Evolutionary conservation across 1,139 yeast genomes (phyloP).

Genomic region (Yamadazyma epiphylla): DNA sequence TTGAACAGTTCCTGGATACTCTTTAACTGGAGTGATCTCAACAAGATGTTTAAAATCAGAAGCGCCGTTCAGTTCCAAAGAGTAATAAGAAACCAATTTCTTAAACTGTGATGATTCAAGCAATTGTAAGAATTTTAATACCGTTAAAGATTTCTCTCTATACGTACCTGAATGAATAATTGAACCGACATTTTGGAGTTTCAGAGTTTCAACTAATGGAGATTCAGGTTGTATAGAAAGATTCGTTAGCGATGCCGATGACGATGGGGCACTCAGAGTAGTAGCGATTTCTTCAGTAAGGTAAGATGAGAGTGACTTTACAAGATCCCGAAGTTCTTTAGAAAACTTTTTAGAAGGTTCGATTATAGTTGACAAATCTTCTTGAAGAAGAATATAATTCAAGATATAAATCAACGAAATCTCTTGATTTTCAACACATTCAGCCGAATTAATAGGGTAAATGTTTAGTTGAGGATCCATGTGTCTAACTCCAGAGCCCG

Average conservation of each 20-base stretch:
- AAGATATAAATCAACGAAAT: slow-evolving; percentile 28
- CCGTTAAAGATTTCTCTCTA: slow-evolving; percentile 24
- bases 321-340: slow-evolving; percentile 14
- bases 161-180: slow-evolving; percentile 29
- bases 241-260: slow-evolving; percentile 5
- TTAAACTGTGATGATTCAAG: slow-evolving; percentile 6
- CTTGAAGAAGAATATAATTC: slow-evolving; percentile 21
- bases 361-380: slow-evolving; percentile 19
- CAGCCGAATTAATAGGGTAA: not conserved
- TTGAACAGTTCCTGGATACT: slow-evolving; percentile 16
- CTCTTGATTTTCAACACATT: slow-evolving; percentile 26
- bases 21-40: slow-evolving; percentile 9
- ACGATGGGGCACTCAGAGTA: slow-evolving; percentile 5
- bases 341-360: slow-evolving; percentile 15
- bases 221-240: not conserved
- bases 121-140: slow-evolving; percentile 5
- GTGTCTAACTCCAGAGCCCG: slow-evolving; percentile 5
- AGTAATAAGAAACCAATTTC: slow-evolving; percentile 3
- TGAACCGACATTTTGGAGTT: slow-evolving; percentile 20
- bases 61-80: slow-evolving; percentile 4
- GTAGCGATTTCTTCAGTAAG: slow-evolving; percentile 4
- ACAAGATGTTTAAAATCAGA: slow-evolving; percentile 14
- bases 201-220: slow-evolving; percentile 7
- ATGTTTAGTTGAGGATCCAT: not conserved
- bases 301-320: not conserved